phyloP scores from a whole-genome alignment of 2,329 filamentous ascomycete species.

The Daldinia eschscholtzii region DNA sequence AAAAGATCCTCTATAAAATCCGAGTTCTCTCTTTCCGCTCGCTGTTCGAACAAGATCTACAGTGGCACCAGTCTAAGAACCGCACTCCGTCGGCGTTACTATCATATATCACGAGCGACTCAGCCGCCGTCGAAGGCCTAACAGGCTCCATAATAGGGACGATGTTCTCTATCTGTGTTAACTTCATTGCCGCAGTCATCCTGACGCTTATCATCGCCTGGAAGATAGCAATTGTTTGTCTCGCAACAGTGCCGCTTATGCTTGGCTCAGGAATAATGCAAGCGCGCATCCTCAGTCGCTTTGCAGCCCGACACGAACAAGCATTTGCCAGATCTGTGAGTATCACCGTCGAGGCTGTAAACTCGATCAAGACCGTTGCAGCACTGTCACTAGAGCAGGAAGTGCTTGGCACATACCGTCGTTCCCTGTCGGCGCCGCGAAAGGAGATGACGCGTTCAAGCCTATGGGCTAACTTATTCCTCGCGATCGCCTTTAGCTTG shows the following conservation, averaged over 20 bases:
- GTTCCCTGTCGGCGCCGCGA: slow-evolving; percentile 63
- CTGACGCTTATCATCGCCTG: slow-evolving; percentile 79
- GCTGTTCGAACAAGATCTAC: slow-evolving; percentile 73
- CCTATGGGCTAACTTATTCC: slow-evolving; percentile 68
- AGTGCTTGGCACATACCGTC: slow-evolving; percentile 65
- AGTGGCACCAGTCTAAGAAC: slow-evolving; percentile 77
- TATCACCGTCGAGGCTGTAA: slow-evolving; percentile 75
- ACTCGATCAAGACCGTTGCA: slow-evolving; percentile 73
- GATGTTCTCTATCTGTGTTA: slow-evolving; percentile 75
- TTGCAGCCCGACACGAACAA: slow-evolving; percentile 72
- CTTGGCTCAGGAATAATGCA: slow-evolving; percentile 78
- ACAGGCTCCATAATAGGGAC: slow-evolving; percentile 79
- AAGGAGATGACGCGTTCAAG: slow-evolving; percentile 66
- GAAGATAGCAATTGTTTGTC: slow-evolving; percentile 80
- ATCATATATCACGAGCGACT: slow-evolving; percentile 77
- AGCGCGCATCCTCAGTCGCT: slow-evolving; percentile 70
- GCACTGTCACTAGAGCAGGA: slow-evolving; percentile 67
- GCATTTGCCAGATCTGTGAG: slow-evolving; percentile 74
- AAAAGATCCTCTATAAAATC: slow-evolving; percentile 73
- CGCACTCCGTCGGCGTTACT: slow-evolving; percentile 73
- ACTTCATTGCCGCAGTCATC: slow-evolving; percentile 75
- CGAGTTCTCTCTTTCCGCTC: slow-evolving; percentile 74
- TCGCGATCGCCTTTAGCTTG: slow-evolving; percentile 70
- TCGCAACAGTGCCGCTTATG: slow-evolving; percentile 76
- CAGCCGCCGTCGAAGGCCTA: slow-evolving; percentile 74